Conservation (phyloP, 306 rosid species). For the Casuarina cunninghamiana region DNA sequence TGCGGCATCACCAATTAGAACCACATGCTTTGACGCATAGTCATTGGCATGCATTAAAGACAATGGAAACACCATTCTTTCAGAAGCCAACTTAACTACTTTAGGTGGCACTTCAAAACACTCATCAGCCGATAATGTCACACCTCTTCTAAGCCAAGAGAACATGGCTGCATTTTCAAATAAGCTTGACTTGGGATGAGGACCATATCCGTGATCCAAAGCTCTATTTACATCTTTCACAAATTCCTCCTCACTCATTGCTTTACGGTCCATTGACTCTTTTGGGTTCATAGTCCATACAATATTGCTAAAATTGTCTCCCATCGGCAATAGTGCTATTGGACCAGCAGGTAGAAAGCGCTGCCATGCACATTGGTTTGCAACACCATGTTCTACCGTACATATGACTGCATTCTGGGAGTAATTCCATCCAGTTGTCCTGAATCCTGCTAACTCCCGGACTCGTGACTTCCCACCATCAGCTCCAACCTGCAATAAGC, state of each 20-base stretch:
- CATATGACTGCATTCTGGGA: slow-evolving; percentile 91
- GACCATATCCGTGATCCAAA: slow-evolving; percentile 72
- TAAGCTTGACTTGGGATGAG: slow-evolving; percentile 60
- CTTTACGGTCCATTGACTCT: slow-evolving; percentile 60
- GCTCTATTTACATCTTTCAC: slow-evolving; percentile 68
- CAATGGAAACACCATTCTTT: slow-evolving; percentile 78
- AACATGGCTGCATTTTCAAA: slow-evolving; percentile 50
- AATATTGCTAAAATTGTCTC: slow-evolving; percentile 81
- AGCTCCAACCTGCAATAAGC: slow-evolving; percentile 75
- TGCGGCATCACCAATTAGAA: slow-evolving; percentile 89
- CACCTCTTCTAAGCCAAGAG: slow-evolving; percentile 64
- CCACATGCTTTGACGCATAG: slow-evolving; percentile 71
- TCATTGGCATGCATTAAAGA: slow-evolving; percentile 74
- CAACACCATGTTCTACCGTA: slow-evolving; percentile 71
- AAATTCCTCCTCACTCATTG: slow-evolving; percentile 55
- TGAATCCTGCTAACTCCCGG: slow-evolving; percentile 80
- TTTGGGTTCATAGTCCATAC: slow-evolving; percentile 95
- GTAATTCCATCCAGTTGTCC: slow-evolving; percentile 89
- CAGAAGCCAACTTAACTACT: slow-evolving; percentile 64
- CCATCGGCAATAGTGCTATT: slow-evolving; percentile 86
- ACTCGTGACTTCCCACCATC: slow-evolving; percentile 92
- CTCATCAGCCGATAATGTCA: slow-evolving; percentile 49
- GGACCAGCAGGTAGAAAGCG: slow-evolving; percentile 90
- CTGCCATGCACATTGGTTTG: slow-evolving; percentile 87
- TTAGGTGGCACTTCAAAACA: slow-evolving; percentile 79